Percentiles rank a stretch among this genome's conserved stretches.
Evolutionary conservation across 352 stramenopile genomes (phyloP).

Genomic region (Plasmopara viticola): DNA sequence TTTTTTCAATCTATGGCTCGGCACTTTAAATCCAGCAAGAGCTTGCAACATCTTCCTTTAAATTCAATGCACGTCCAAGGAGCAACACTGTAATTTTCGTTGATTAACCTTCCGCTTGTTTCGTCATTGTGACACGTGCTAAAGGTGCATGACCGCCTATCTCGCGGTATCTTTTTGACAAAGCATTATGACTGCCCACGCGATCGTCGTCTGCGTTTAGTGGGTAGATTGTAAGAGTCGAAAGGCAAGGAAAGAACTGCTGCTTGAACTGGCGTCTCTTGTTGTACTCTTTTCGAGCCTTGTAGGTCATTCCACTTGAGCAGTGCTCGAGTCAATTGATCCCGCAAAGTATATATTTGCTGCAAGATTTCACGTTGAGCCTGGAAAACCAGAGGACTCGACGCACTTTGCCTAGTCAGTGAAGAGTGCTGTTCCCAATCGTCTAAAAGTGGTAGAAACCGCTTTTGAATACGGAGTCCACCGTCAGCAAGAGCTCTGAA

Average conservation of each 20-base stretch:
- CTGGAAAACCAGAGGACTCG: constrained; percentile 2
- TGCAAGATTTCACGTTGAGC: constrained; percentile 19
- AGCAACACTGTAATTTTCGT: too few relatives aligned
- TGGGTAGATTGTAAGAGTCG: constrained; percentile 20
- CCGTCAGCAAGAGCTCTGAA: constrained; percentile 46
- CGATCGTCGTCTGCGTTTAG: constrained; percentile 32
- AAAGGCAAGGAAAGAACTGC: constrained; percentile 31
- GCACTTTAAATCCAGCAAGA: too few relatives aligned
- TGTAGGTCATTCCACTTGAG: constrained; percentile 40
- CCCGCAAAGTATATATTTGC: constrained; percentile 25
- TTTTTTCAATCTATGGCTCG: too few relatives aligned
- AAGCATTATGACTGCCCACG: constrained; percentile 17
- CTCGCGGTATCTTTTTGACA: too few relatives aligned
- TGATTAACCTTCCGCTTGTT: too few relatives aligned
- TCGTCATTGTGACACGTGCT: too few relatives aligned
- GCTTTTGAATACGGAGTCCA: constrained; percentile 57
- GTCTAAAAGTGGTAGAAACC: constrained; percentile 56
- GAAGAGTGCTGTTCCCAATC: constrained; percentile 49
- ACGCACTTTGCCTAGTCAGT: constrained; percentile 3
- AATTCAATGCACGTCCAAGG: too few relatives aligned
- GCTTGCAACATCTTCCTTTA: too few relatives aligned
- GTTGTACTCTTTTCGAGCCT: constrained; percentile 12
- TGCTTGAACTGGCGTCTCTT: neutral
- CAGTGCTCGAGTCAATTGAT: constrained; percentile 27
- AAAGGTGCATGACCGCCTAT: too few relatives aligned